Base-by-base conservation (phyloP, 768 basidiomycete species). In the Boletus bicolor region DNA sequence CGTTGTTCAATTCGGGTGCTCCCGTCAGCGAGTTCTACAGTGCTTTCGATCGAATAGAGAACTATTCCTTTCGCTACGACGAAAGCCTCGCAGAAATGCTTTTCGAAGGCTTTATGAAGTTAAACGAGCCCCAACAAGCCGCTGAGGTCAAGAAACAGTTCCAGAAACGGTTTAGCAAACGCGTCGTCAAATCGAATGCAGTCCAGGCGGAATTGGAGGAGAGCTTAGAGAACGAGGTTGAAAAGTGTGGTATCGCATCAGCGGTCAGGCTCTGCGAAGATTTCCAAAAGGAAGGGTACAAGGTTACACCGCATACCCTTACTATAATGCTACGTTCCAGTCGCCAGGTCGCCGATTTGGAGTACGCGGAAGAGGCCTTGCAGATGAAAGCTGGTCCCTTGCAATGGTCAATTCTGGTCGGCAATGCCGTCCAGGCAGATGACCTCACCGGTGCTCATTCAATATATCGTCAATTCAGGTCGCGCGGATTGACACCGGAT, bases 361-460 rank as follows among this genome's bases (percentile, higher is more conserved):
- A 66, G 26, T 65, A 69, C 28, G 73, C 77, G 53, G 76, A 82
- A 54, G 59, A 71, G 30, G 71, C 69, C 14, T 70, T 85, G 7
- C 68, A 65, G 19, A 51, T 82, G 48, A 65, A 67, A 44, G 76
- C 79, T 21, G 72, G 72, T 9, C 70, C 75, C 0, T 59, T 70
- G 14, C 80, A 82, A 35, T 89, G 86, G 79, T 75, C 80, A 5
- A 70, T 79, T 51, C 64, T 89, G 35, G 75, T 91, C 55, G 64
- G 67, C 43, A 86, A 87, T 59, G 73, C 73, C 41, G 64, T 80
- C 46, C 75, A 73, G 12, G 58, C 69, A 1, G 73, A 72, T 17
- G 68, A 79, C 45, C 51, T 76, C 7, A 19, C 57, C 1, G 69
- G 74, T 17, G 86, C 82, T 3, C 59, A 83, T 26, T 65, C 71